Evolutionary conservation across 2,329 filamentous ascomycete genomes (phyloP), one percentile per base, ranked within the genome.

Genomic region (Madurella mycetomatis): DNA sequence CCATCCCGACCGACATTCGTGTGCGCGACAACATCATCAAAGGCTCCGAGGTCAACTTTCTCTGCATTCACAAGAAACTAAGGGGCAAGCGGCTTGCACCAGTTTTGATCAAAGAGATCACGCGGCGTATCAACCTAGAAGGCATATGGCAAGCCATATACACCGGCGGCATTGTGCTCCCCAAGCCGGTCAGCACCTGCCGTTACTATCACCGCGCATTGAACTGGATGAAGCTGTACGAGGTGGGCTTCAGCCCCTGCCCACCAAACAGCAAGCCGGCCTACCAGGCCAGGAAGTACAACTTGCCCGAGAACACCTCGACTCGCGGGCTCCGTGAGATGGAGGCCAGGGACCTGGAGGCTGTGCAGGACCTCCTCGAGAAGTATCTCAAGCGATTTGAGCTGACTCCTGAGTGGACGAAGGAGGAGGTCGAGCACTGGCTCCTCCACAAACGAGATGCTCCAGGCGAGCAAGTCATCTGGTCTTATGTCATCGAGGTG

Each of bases 1-100:
- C 91, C 63, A 89, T 97, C 44, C 94, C 94, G 1, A 86, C 94
- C 56, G 81, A 86, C 60, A 77, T 99, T 54, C 85, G 87, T 49
- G 85, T 99, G 42, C 88, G 92, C 60, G 78, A 87, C 56, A 88
- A 88, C 56, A 74, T 82, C 54, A 74, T 99, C 56, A 82, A 85
- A 59, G 86, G 88, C 62, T 91, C 89, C 47, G 94, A 99, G 71
- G 94, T 99, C 73, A 99, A 99, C 77, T 99, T 97, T 74, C 85
- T 99, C 62, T 95, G 92, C 67, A 87, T 99, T 52, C 94, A 99
- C 79, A 97, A 97, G 79, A 97, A 97, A 74, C 84, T 99, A 32
- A 89, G 94, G 48, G 85, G 88, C 54, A 96, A 97, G 77, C 86
- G 94, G 51, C 83, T 99, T 42, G 86, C 94, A 0, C 94, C 94